phyloP scores from a whole-genome alignment of 805 yeast genomes.

The Schizosaccharomyces cryophilus region DNA sequence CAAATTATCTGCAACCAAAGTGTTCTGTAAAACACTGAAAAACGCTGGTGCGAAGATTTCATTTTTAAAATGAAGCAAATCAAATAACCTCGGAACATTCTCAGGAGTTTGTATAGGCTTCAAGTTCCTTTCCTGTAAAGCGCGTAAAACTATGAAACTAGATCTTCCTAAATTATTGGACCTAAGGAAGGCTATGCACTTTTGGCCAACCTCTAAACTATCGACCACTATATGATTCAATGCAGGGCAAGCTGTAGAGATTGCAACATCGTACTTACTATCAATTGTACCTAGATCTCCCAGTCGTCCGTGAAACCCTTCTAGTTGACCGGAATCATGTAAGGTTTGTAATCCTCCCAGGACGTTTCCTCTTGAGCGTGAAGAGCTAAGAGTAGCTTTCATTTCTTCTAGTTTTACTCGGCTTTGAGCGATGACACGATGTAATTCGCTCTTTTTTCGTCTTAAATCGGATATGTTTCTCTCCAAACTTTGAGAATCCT shows the following conservation, averaged over 20 bases:
- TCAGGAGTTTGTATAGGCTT: constrained; percentile 43
- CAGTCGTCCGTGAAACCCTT: constrained; percentile 69
- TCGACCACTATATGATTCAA: constrained; percentile 87
- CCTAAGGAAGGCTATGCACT: constrained; percentile 60
- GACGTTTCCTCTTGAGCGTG: constrained; percentile 50
- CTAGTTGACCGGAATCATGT: constrained; percentile 55
- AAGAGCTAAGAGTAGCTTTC: constrained; percentile 26
- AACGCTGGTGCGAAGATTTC: constrained; percentile 63
- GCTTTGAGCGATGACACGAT: constrained; percentile 16
- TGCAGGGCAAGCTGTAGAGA: constrained; percentile 82
- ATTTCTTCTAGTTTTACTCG: constrained; percentile 49
- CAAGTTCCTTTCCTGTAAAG: constrained; percentile 39
- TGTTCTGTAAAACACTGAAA: constrained; percentile 63
- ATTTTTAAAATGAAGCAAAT: constrained; percentile 45
- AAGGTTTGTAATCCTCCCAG: constrained; percentile 41
- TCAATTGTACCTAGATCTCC: constrained; percentile 88
- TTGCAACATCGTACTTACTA: constrained; percentile 69
- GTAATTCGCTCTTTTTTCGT: not conserved
- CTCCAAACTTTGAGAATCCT: not conserved
- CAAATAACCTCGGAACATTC: constrained; percentile 59
- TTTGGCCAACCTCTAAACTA: constrained; percentile 41
- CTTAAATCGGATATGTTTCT: no score
- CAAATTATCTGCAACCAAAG: constrained; percentile 60
- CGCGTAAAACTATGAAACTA: constrained; percentile 55
- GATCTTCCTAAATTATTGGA: constrained; percentile 73